A percentile compares a stretch with the other conserved stretches of the same genome.
phyloP scores from a whole-genome alignment of 164 flowering plant species.

The Liriodendron chinense region DNA sequence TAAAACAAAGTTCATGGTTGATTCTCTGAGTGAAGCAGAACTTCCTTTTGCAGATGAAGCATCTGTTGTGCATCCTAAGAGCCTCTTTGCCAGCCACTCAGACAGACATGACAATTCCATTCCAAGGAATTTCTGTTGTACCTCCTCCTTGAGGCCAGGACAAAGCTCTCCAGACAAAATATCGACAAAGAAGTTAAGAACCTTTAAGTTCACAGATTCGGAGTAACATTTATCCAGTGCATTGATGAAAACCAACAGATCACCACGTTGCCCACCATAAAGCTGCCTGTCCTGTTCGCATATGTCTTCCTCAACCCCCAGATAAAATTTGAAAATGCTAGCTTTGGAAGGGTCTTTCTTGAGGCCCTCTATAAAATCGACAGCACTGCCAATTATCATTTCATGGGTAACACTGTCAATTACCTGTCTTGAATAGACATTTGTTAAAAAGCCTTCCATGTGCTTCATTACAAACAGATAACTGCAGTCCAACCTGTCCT shows the following conservation, averaged over 20 bases:
- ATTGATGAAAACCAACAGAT: slow-evolving; percentile 69
- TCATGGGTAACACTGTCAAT: slow-evolving; percentile 48
- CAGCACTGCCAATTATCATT: slow-evolving; percentile 40
- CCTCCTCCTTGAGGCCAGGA: slow-evolving; percentile 47
- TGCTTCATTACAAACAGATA: slow-evolving; percentile 57
- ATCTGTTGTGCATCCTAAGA: slow-evolving; percentile 53
- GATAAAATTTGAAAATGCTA: slow-evolving; percentile 49
- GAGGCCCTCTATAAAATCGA: slow-evolving; percentile 55
- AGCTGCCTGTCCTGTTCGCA: slow-evolving; percentile 40
- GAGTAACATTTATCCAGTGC: slow-evolving; percentile 60
- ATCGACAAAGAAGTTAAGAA: slow-evolving; percentile 71
- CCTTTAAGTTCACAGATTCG: slow-evolving; percentile 71
- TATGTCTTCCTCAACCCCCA: slow-evolving; percentile 45
- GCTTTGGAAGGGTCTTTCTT: slow-evolving; percentile 55
- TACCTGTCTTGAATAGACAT: slow-evolving; percentile 34
- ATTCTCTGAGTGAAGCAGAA: slow-evolving; percentile 67
- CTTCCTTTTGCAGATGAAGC: slow-evolving; percentile 48
- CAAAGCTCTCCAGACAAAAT: slow-evolving; percentile 59
- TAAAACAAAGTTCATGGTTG: slow-evolving; percentile 66
- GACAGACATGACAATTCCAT: slow-evolving; percentile 58
- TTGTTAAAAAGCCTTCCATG: slow-evolving; percentile 52
- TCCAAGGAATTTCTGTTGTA: slow-evolving; percentile 58
- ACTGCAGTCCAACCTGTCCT: slow-evolving; percentile 37
- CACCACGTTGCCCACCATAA: slow-evolving; percentile 53
- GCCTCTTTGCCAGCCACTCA: slow-evolving; percentile 80